Evolutionary conservation across 208 protist genomes (phyloP).

Genomic region (Phytomonas serpens): DNA sequence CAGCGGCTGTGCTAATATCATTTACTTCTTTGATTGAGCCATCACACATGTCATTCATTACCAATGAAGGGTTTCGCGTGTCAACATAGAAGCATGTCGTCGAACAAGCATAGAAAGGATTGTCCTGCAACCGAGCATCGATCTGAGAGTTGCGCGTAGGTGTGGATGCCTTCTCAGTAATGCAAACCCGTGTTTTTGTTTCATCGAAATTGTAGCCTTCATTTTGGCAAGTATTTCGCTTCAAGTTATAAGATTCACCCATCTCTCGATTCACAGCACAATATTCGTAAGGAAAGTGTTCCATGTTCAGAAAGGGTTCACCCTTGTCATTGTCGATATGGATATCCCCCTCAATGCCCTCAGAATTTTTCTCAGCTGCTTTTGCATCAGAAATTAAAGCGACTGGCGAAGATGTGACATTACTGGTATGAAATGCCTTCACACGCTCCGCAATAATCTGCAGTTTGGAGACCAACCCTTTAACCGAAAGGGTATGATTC

Average conservation of each 20-base stretch:
- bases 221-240: neutral
- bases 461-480: constrained; percentile 14
- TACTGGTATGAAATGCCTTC: neutral
- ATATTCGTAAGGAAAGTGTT: neutral
- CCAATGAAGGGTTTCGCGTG: neutral
- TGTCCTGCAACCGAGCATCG: neutral
- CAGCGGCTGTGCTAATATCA: neutral
- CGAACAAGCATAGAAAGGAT: neutral
- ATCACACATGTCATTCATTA: neutral
- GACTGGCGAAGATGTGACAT: neutral
- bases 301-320: neutral
- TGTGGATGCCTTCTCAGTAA: neutral
- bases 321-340: neutral
- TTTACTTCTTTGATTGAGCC: neutral
- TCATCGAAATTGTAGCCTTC: neutral
- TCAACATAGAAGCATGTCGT: neutral
- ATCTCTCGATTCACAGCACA: neutral
- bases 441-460: constrained; percentile 13
- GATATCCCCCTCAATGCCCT: neutral
- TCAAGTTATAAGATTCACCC: neutral
- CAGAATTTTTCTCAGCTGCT: neutral
- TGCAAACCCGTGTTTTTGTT: neutral
- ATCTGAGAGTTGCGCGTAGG: neutral
- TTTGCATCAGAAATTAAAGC: constrained; percentile 1
- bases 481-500: constrained; percentile 6